Conservation (phyloP, 257 asterid species). For the Solanum infundibuliforme region DNA sequence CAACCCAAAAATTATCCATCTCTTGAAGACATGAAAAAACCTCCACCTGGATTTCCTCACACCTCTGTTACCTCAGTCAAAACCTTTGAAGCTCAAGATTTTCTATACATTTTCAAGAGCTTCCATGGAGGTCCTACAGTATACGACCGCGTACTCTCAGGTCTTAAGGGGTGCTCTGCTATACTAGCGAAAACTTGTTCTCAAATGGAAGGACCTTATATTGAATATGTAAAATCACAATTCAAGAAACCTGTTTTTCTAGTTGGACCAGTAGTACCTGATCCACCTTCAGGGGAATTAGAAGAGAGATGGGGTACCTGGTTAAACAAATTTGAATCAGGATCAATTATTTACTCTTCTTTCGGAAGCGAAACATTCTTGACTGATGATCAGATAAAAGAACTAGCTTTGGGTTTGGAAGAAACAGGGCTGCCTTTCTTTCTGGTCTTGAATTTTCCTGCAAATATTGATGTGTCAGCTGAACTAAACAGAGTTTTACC, state of each 20-base stretch:
- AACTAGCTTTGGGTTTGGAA: conserved; percentile 35
- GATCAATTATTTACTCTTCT: conserved; percentile 33
- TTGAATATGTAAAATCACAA: conserved; percentile 31
- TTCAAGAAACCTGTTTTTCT: conserved; percentile 34
- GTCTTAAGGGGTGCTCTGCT: conserved; percentile 27
- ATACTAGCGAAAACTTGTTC: conserved; percentile 43
- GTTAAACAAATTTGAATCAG: conserved; percentile 18
- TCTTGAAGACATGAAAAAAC: conserved; percentile 24
- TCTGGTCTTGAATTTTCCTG: conserved; percentile 37
- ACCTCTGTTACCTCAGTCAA: conserved; percentile 22
- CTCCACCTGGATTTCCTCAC: conserved; percentile 39
- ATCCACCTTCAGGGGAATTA: conserved; percentile 11
- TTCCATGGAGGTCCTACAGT: conserved; percentile 26
- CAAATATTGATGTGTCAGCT: background rate
- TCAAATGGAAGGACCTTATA: conserved; percentile 40
- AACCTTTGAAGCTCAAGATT: conserved; percentile 38
- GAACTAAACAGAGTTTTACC: conserved; percentile 33
- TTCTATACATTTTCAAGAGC: conserved; percentile 31
- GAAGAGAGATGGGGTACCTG: conserved; percentile 30
- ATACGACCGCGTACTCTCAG: conserved; percentile 31
- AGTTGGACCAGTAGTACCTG: conserved; percentile 39
- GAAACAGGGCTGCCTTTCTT: conserved; percentile 36
- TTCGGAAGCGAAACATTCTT: conserved; percentile 59
- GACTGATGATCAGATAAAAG: conserved; percentile 21
- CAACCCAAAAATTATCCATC: conserved; percentile 12